A percentile compares a stretch with the other conserved stretches of the same genome.
Evolutionary conservation across 352 stramenopile genomes (phyloP).

Genomic region (Globisporangium canariense): DNA sequence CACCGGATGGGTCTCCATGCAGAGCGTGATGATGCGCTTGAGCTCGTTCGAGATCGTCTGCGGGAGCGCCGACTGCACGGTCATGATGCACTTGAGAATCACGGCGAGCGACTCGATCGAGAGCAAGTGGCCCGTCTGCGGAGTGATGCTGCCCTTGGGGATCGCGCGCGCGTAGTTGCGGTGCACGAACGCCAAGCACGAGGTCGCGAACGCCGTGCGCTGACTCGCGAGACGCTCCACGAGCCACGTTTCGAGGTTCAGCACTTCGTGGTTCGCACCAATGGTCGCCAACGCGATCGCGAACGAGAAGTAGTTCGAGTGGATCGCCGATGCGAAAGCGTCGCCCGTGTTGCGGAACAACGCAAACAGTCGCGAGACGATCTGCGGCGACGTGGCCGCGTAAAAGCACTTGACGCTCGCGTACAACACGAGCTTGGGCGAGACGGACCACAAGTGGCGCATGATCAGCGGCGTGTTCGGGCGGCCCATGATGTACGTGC

Average conservation of each 20-base stretch:
- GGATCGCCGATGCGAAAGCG: slow-evolving; percentile 73
- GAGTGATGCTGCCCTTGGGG: slow-evolving; percentile 78
- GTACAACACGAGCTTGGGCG: slow-evolving; percentile 84
- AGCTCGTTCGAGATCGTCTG: slow-evolving; percentile 73
- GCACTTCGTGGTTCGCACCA: slow-evolving; percentile 83
- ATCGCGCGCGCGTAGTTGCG: slow-evolving; percentile 80
- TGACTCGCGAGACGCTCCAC: slow-evolving; percentile 74
- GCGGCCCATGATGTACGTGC: slow-evolving; percentile 82
- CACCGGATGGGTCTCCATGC: slow-evolving; percentile 81
- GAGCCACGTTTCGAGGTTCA: slow-evolving; percentile 82
- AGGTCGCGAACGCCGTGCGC: slow-evolving; percentile 81
- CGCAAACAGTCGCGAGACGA: slow-evolving; percentile 79
- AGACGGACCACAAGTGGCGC: slow-evolving; percentile 82
- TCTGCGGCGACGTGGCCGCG: slow-evolving; percentile 69
- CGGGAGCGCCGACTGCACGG: slow-evolving; percentile 63
- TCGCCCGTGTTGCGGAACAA: slow-evolving; percentile 85
- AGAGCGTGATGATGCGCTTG: slow-evolving; percentile 78
- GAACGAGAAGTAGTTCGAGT: slow-evolving; percentile 90
- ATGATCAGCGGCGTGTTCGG: slow-evolving; percentile 87
- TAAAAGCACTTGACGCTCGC: slow-evolving; percentile 88
- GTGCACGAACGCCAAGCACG: slow-evolving; percentile 82
- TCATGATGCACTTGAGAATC: slow-evolving; percentile 83
- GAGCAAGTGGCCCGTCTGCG: slow-evolving; percentile 72
- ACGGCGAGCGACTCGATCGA: slow-evolving; percentile 82
- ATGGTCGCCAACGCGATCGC: slow-evolving; percentile 76